Evolutionary conservation across 2,329 filamentous ascomycete genomes (phyloP).

Genomic region (Colletotrichum sp.): DNA sequence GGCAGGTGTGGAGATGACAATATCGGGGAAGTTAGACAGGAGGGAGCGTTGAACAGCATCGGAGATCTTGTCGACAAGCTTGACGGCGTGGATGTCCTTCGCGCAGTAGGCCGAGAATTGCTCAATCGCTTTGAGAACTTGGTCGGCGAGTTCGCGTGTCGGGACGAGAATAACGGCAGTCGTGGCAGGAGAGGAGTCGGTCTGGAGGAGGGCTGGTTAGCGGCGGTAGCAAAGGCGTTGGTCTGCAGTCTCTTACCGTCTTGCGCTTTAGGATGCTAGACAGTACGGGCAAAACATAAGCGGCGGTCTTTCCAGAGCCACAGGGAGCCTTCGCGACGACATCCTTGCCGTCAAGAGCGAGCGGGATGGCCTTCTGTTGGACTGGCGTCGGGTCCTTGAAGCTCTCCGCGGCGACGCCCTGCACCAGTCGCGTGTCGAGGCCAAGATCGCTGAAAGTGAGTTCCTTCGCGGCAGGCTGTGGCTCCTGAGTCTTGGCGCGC

Average conservation of each 20-base stretch:
- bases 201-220: slow-evolving; percentile 35
- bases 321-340: slow-evolving; percentile 92
- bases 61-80: slow-evolving; percentile 88
- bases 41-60: slow-evolving; percentile 88
- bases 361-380: slow-evolving; percentile 84
- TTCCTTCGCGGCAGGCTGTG: background rate
- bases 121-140: slow-evolving; percentile 81
- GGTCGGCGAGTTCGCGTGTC: slow-evolving; percentile 91
- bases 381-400: slow-evolving; percentile 89
- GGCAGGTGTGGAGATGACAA: slow-evolving; percentile 91
- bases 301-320: slow-evolving; percentile 96
- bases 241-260: slow-evolving; percentile 45
- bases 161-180: slow-evolving; percentile 90
- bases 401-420: slow-evolving; percentile 83
- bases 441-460: slow-evolving; percentile 76
- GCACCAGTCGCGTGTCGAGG: slow-evolving; percentile 84
- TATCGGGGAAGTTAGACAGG: slow-evolving; percentile 83
- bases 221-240: background rate
- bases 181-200: slow-evolving; percentile 58
- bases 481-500: slow-evolving; percentile 30
- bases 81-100: slow-evolving; percentile 81
- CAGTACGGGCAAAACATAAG: slow-evolving; percentile 89
- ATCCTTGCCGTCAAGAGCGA: slow-evolving; percentile 87
- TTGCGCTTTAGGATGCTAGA: slow-evolving; percentile 84
- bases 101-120: slow-evolving; percentile 82